phyloP scores from a whole-genome alignment of 2,329 filamentous ascomycete genomes.

The Neofusicoccum sp. region DNA sequence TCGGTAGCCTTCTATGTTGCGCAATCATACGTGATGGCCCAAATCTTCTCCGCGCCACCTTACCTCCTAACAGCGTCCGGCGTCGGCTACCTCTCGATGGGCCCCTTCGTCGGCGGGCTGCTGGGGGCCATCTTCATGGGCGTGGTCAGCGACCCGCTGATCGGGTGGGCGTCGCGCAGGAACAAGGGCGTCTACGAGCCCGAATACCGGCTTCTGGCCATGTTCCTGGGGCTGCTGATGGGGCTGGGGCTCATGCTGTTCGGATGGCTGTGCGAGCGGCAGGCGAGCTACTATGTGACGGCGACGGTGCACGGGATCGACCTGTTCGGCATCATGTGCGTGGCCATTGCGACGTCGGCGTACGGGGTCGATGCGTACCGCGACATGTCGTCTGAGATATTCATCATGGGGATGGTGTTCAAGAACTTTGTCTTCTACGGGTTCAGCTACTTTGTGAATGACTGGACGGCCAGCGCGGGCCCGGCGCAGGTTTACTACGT shows the following conservation, averaged over 20 bases:
- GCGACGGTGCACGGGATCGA: slow-evolving; percentile 39
- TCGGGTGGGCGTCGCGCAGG: slow-evolving; percentile 27
- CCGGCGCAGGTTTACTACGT: slow-evolving; percentile 43
- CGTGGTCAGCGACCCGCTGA: slow-evolving; percentile 30
- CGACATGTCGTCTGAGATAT: slow-evolving; percentile 46
- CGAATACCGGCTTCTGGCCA: slow-evolving; percentile 27
- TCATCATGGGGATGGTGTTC: slow-evolving; percentile 48
- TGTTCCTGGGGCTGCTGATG: slow-evolving; percentile 21
- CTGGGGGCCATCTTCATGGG: slow-evolving; percentile 46
- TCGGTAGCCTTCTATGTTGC: slow-evolving; percentile 49
- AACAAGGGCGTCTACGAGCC: slow-evolving; percentile 33
- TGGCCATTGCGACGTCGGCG: slow-evolving; percentile 35
- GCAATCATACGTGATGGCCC: slow-evolving; percentile 46
- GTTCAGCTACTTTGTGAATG: slow-evolving; percentile 48
- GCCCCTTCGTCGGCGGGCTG: slow-evolving; percentile 36
- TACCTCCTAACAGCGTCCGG: slow-evolving; percentile 49
- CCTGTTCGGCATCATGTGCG: slow-evolving; percentile 37
- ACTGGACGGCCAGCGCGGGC: slow-evolving; percentile 42
- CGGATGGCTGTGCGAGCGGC: slow-evolving; percentile 33
- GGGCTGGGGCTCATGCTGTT: slow-evolving; percentile 45
- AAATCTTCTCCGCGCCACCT: slow-evolving; percentile 42
- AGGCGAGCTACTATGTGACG: slow-evolving; percentile 32
- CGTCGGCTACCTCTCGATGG: slow-evolving; percentile 48
- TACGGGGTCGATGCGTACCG: slow-evolving; percentile 46
- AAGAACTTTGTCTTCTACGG: slow-evolving; percentile 51